Evolutionary conservation across 2,329 filamentous ascomycete species (phyloP).

Genomic region (Mycogone perniciosa): DNA sequence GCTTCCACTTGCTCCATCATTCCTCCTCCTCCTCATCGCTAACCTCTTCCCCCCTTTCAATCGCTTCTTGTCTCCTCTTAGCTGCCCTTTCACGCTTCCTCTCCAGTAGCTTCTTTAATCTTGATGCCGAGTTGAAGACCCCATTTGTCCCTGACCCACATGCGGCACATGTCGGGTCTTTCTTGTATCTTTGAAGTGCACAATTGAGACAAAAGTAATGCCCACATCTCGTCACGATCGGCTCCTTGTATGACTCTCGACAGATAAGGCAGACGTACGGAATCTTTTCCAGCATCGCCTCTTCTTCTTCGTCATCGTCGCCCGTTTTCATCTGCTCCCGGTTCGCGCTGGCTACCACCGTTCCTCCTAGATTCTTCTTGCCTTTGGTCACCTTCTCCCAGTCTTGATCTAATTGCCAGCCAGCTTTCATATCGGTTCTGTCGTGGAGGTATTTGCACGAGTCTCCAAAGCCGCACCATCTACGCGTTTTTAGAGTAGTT

Average conservation of each 20-base stretch:
- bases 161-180: conserved; percentile 78
- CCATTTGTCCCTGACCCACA: conserved; percentile 82
- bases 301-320: conserved; percentile 49
- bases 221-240: conserved; percentile 81
- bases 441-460: conserved; percentile 70
- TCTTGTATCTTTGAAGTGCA: conserved; percentile 78
- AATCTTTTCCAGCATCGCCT: conserved; percentile 71
- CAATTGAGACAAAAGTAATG: conserved; percentile 96
- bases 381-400: conserved; percentile 83
- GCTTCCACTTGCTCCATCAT: background rate
- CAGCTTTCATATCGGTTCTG: conserved; percentile 75
- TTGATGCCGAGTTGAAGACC: conserved; percentile 84
- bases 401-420: conserved; percentile 91
- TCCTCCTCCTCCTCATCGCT: conserved; percentile 35
- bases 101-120: conserved; percentile 72
- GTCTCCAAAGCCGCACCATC: conserved; percentile 34
- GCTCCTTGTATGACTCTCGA: conserved; percentile 67
- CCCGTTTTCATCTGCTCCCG: conserved; percentile 28
- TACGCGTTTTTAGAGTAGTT: background rate
- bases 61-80: conserved; percentile 48
- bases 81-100: conserved; percentile 59
- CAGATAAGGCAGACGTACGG: conserved; percentile 89
- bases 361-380: conserved; percentile 56
- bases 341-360: conserved; percentile 54
- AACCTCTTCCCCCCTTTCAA: conserved; percentile 45